A percentile compares a stretch with the other conserved stretches of the same genome.
phyloP scores from a whole-genome alignment of 2,329 filamentous ascomycete species.

The Aspergillus cejpii region DNA sequence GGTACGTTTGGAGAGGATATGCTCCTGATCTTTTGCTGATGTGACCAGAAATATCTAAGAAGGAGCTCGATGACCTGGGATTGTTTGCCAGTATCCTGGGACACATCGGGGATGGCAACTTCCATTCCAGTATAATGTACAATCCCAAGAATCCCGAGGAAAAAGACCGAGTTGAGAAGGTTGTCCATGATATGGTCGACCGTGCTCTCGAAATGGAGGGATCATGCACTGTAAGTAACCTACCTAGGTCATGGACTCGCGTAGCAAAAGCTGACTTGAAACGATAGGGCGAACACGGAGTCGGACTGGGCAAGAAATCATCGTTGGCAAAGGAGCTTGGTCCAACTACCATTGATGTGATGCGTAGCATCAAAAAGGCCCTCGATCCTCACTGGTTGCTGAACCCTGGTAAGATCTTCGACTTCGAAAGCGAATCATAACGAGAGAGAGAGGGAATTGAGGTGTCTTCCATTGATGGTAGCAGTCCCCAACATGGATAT shows the following conservation, averaged over 20 bases:
- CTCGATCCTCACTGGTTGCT: conserved; percentile 82
- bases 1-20: conserved; percentile 30
- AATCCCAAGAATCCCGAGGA: conserved; percentile 63
- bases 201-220: conserved; percentile 92
- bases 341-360: conserved; percentile 69
- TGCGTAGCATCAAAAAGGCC: conserved; percentile 75
- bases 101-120: conserved; percentile 90
- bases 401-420: conserved; percentile 90
- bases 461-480: no score
- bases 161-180: conserved; percentile 66
- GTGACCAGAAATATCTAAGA: conserved; percentile 69
- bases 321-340: conserved; percentile 74
- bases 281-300: conserved; percentile 65
- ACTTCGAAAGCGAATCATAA: conserved; percentile 40
- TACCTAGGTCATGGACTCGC: neutral
- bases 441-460: neutral
- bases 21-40: conserved; percentile 11
- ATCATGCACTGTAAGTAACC: conserved; percentile 60
- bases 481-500: no score
- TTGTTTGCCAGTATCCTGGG: conserved; percentile 83
- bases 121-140: conserved; percentile 90
- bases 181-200: conserved; percentile 83
- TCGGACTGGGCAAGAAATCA: conserved; percentile 81
- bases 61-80: conserved; percentile 77
- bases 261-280: conserved; percentile 6